These are phyloP conservation scores for Cylindrotheca closterium DNA, from an alignment of 108 stramenopile genomes.

Conservation along the genomic window DNA sequence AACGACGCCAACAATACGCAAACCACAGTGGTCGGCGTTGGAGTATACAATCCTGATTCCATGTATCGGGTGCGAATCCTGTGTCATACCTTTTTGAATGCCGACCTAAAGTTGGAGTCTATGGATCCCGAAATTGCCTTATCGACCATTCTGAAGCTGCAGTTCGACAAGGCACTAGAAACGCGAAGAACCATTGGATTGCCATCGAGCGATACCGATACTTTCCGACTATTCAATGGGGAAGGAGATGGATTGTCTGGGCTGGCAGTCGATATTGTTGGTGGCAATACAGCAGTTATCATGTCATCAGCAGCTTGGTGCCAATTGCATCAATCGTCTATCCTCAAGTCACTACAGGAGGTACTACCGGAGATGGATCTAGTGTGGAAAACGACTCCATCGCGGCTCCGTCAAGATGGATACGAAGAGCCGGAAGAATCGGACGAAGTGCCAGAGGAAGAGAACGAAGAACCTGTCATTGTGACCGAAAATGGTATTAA, in stretches of 20 bases:
- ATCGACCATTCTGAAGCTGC: constrained; percentile 24
- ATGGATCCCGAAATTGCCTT: constrained; percentile 4
- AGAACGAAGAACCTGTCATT: constrained; percentile 34
- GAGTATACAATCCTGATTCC: constrained; percentile 82
- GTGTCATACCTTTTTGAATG: constrained; percentile 53
- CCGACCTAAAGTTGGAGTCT: constrained; percentile 25
- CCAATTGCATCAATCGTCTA: constrained; percentile 73
- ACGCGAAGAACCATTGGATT: constrained; percentile 43
- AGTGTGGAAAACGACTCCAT: constrained; percentile 73
- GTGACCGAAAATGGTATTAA: constrained; percentile 75
- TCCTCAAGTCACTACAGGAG: constrained; percentile 43
- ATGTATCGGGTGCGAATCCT: constrained; percentile 85
- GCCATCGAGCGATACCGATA: constrained; percentile 52
- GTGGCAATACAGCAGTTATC: constrained; percentile 64
- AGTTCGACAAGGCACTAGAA: constrained; percentile 57
- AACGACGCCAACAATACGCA: constrained; percentile 25
- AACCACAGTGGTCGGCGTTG: constrained; percentile 71
- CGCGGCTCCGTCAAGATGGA: constrained; percentile 76
- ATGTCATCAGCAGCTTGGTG: constrained; percentile 93
- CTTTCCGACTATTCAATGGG: constrained; percentile 88
- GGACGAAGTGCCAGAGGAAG: constrained; percentile 17
- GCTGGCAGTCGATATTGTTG: constrained; percentile 89
- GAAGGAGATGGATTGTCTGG: constrained; percentile 95
- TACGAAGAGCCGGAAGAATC: constrained; percentile 30
- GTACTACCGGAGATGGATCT: constrained; percentile 45